These are phyloP conservation scores for Sporisorium graminicola DNA, from an alignment of 1,284 basidiomycete species.

Conservation along the genomic window DNA sequence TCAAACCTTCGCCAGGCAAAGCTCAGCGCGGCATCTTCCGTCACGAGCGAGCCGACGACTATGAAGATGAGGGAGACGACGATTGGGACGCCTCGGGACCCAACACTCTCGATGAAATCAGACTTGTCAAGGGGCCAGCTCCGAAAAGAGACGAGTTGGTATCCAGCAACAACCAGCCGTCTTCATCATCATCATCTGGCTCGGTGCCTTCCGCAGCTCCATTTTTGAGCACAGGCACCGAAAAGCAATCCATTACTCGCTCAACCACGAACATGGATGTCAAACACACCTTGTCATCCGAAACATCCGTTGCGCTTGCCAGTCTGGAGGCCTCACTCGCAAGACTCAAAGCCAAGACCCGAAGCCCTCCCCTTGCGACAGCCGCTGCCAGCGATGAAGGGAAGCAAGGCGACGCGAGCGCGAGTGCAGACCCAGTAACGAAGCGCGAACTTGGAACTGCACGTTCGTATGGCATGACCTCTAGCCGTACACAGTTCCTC, in stretches of 20 bases:
- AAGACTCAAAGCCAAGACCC: conserved; percentile 33
- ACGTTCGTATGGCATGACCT: conserved; percentile 12
- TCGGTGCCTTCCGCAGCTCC: conserved; percentile 5
- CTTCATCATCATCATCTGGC: conserved; percentile 13
- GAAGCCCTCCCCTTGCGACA: conserved; percentile 8
- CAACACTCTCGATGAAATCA: conserved; percentile 34
- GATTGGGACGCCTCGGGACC: conserved; percentile 14
- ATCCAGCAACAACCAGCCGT: not conserved
- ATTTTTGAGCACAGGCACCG: not conserved
- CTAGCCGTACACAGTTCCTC: conserved; percentile 26
- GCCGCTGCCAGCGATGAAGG: conserved; percentile 2
- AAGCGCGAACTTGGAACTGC: conserved; percentile 26
- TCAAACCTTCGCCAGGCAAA: conserved; percentile 54
- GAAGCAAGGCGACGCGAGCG: conserved; percentile 8
- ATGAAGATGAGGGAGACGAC: conserved; percentile 25
- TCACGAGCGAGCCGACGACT: conserved; percentile 30
- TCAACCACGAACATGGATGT: conserved; percentile 26
- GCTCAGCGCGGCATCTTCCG: conserved; percentile 53
- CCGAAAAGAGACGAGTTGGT: not conserved
- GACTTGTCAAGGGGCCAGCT: conserved; percentile 29
- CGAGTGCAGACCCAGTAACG: not conserved
- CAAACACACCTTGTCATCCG: conserved; percentile 38
- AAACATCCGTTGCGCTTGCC: conserved; percentile 50
- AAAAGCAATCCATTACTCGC: conserved; percentile 11
- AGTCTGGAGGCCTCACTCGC: conserved; percentile 51